These are phyloP conservation scores for Penicillium desertorum DNA, from an alignment of 495 filamentous ascomycete species.

Conservation along the genomic window DNA sequence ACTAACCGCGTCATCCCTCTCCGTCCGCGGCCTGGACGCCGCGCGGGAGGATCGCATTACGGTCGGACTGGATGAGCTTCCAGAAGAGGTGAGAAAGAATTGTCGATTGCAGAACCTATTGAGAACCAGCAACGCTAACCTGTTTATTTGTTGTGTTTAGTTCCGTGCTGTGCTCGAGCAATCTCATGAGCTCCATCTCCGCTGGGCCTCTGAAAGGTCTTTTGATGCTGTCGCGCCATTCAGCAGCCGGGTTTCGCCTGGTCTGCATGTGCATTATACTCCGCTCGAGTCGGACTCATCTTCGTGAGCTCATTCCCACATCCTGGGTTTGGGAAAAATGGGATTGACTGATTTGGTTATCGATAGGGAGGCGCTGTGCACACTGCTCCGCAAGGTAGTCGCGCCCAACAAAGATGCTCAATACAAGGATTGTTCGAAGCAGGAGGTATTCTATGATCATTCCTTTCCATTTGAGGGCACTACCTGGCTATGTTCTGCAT, in stretches of 20 bases:
- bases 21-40: slow-evolving; percentile 54
- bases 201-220: slow-evolving; percentile 63
- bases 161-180: slow-evolving; percentile 61
- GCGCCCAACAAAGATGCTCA: slow-evolving; percentile 28
- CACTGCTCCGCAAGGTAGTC: slow-evolving; percentile 60
- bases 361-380: slow-evolving; percentile 59
- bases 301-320: slow-evolving; percentile 35
- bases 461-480: not conserved
- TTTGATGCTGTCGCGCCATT: slow-evolving; percentile 67
- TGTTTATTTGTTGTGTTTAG: slow-evolving; percentile 30
- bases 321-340: not conserved
- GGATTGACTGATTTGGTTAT: slow-evolving; percentile 16
- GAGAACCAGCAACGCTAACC: not conserved
- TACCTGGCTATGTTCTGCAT: not conserved
- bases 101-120: not conserved
- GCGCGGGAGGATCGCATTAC: slow-evolving; percentile 81
- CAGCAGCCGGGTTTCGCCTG: slow-evolving; percentile 69
- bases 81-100: slow-evolving; percentile 53
- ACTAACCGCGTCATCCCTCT: slow-evolving; percentile 50
- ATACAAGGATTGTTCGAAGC: slow-evolving; percentile 51
- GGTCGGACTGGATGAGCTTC: slow-evolving; percentile 69
- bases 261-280: slow-evolving; percentile 80
- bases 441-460: slow-evolving; percentile 40
- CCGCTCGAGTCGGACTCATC: slow-evolving; percentile 45
- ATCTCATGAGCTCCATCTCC: slow-evolving; percentile 72